phyloP scores from a whole-genome alignment of 768 basidiomycete genomes.

The Calocybe gangraenosa region DNA sequence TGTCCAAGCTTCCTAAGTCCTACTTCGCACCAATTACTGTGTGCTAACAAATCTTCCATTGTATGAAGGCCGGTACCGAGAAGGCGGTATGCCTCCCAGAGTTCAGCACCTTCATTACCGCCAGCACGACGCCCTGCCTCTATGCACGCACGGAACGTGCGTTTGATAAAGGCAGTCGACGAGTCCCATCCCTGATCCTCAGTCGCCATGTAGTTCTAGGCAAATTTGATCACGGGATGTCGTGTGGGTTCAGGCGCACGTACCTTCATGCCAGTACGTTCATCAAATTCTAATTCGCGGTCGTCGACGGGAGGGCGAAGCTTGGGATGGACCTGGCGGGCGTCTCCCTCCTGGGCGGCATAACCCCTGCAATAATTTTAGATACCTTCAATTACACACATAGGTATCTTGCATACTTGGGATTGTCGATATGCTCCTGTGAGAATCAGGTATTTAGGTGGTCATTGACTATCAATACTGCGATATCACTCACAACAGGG shows the following conservation, averaged over 20 bases:
- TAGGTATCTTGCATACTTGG: slow-evolving; percentile 41
- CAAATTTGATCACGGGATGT: background rate
- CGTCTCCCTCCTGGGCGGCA: slow-evolving; percentile 65
- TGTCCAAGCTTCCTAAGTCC: slow-evolving; percentile 67
- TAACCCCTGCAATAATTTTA: slow-evolving; percentile 46
- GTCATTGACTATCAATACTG: background rate
- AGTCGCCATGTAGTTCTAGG: slow-evolving; percentile 75
- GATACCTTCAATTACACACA: background rate
- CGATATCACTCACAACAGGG: slow-evolving; percentile 45
- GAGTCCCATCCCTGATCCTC: slow-evolving; percentile 69
- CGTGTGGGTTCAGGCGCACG: background rate
- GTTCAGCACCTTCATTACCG: slow-evolving; percentile 49
- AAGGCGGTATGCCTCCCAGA: slow-evolving; percentile 67
- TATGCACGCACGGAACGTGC: slow-evolving; percentile 62
- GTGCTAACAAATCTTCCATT: slow-evolving; percentile 72
- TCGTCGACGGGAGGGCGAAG: slow-evolving; percentile 70
- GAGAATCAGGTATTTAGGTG: slow-evolving; percentile 1
- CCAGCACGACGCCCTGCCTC: slow-evolving; percentile 56
- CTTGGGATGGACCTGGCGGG: slow-evolving; percentile 64
- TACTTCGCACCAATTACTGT: slow-evolving; percentile 80
- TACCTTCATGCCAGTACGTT: slow-evolving; percentile 78
- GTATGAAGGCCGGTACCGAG: slow-evolving; percentile 68
- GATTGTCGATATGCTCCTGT: slow-evolving; percentile 77
- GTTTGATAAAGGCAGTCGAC: slow-evolving; percentile 62
- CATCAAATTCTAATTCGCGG: slow-evolving; percentile 74